Evolutionary conservation across 805 yeast genomes (phyloP).

Genomic region (Cyberlindnera maritima): DNA sequence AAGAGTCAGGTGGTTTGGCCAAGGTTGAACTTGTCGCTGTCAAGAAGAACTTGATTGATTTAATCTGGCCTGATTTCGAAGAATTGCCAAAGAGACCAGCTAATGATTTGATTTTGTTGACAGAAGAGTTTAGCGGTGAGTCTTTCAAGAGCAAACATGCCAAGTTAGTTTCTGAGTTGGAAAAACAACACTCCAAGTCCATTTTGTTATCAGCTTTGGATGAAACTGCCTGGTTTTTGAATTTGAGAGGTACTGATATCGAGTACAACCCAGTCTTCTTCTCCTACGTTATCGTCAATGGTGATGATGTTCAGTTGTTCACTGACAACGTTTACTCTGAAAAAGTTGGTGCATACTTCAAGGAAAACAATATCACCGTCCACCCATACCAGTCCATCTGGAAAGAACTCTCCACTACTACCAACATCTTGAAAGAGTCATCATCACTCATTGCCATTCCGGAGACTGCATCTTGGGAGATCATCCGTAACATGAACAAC

Average conservation of each 20-base stretch:
- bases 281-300: constrained; percentile 51
- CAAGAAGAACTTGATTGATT: constrained; percentile 67
- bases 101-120: constrained; percentile 49
- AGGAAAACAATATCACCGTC: constrained; percentile 44
- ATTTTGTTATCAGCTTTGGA: constrained; percentile 73
- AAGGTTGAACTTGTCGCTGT: constrained; percentile 49
- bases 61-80: constrained; percentile 70
- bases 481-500: constrained; percentile 48
- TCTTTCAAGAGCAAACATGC: constrained; percentile 53
- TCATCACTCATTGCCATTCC: constrained; percentile 47
- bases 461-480: constrained; percentile 64
- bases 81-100: constrained; percentile 55
- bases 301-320: constrained; percentile 47
- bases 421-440: constrained; percentile 21
- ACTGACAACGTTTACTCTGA: constrained; percentile 43
- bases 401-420: constrained; percentile 41
- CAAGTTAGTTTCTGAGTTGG: constrained; percentile 39
- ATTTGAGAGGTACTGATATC: constrained; percentile 80
- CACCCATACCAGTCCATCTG: constrained; percentile 59
- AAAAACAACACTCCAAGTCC: constrained; percentile 35
- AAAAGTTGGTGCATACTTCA: constrained; percentile 39
- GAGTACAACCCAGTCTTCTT: constrained; percentile 86
- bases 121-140: constrained; percentile 62
- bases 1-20: constrained; percentile 28
- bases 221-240: constrained; percentile 89